A percentile compares a stretch with the other conserved stretches of the same genome.
Evolutionary conservation across 208 protist genomes (phyloP).

Genomic region (Phytomonas sp.): DNA sequence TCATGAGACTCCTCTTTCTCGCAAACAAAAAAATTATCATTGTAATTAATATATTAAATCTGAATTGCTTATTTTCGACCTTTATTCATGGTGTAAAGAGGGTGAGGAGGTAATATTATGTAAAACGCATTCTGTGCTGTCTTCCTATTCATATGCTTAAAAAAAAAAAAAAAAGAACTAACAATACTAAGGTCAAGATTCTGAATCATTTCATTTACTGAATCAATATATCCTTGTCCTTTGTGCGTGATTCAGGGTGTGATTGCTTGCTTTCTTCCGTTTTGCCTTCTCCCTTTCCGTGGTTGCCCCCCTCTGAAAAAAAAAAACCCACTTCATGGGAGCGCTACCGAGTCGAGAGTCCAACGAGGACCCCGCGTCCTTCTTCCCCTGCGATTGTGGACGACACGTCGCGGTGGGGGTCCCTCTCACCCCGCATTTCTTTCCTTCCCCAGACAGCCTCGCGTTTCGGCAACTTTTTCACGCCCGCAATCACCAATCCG

Average conservation of each 20-base stretch:
- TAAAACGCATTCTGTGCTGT: background rate
- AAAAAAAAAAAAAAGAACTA: conserved; percentile 1
- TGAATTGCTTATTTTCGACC: background rate
- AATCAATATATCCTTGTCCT: background rate
- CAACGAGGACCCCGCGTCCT: conserved; percentile 34
- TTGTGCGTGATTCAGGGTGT: background rate
- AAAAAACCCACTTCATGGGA: conserved; percentile 26
- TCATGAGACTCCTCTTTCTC: background rate
- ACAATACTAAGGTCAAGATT: background rate
- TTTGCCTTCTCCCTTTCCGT: conserved; percentile 8
- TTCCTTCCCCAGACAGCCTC: conserved; percentile 26
- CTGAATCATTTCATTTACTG: background rate
- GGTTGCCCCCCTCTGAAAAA: background rate
- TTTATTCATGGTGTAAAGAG: background rate
- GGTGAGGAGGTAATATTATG: background rate
- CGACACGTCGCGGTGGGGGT: conserved; percentile 29
- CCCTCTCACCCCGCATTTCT: conserved; percentile 51
- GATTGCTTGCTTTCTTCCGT: background rate
- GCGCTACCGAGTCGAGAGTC: conserved; percentile 44
- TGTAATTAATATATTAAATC: background rate
- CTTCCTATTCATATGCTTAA: background rate
- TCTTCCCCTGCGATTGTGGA: conserved; percentile 36
- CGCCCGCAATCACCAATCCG: conserved; percentile 33
- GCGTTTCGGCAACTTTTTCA: conserved; percentile 47
- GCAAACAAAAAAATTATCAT: background rate